Evolutionary conservation across 352 stramenopile species (phyloP), one percentile per base, ranked within the genome.

Genomic region (Phytophthora pini): DNA sequence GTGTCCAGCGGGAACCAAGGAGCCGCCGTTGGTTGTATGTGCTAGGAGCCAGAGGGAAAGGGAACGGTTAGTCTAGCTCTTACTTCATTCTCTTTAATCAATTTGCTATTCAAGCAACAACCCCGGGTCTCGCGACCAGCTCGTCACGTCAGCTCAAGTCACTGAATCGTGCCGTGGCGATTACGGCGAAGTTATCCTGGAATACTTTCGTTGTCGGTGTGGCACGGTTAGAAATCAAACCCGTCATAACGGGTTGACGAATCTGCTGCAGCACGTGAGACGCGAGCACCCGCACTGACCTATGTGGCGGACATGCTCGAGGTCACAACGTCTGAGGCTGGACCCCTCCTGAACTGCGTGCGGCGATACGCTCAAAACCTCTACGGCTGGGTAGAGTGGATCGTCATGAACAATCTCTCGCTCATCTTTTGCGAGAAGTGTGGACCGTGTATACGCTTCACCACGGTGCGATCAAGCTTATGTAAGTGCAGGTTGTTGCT

Each of bases 201-300:
- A 62, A 15, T 56, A 56, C 36, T 64, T 56, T 32, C 22, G 45
- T 1, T 65, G 57, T 52, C 57, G 48, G 22, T 60, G 58, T 17
- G 48, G 47, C n/a, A 48, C 41, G 49, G 41, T 59, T 31, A 24
- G 40, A 20, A 66, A 66, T 2, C 17, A 47, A 38, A 53, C 43
- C 17, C n/a, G 20, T 9, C 31, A 22, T 3, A 66, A 45, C 4
- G 12, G 41, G 15, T 26, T 48, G 5, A 41, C 39, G 6, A 60
- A 66, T 10, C 40, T 66, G 2, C 41, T 66, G 20, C 39, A 59
- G 17, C 34, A 63, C 12, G 20, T 55, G 27, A 27, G 48, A 15
- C 29, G 26, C 2, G 48, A 55, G 27, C 48, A 59, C 5, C 38
- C 40, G 9, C 3, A 26, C 29, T 47, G 17, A 20, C 17, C 17